Conservation (phyloP, 2,329 filamentous ascomycete species). For the Sarocladium brachiariae region DNA sequence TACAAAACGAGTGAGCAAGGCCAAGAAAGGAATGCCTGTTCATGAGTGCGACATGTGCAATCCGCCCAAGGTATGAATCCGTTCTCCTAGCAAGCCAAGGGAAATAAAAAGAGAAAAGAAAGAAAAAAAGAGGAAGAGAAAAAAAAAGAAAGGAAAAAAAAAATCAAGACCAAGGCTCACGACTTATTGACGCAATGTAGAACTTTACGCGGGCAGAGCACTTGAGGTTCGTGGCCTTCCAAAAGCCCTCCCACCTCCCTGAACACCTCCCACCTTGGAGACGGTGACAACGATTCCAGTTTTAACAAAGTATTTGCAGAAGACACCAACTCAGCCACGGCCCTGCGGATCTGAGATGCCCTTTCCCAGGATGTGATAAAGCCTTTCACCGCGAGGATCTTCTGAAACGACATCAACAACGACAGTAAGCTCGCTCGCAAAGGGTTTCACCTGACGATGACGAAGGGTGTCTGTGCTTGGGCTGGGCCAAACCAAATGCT, state of each 20-base stretch:
- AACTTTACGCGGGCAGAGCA: constrained; percentile 58
- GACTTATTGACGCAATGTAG: constrained; percentile 27
- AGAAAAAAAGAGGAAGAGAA: too few species aligned
- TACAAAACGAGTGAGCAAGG: constrained; percentile 49
- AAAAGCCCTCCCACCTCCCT: background rate
- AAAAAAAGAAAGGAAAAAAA: too few species aligned
- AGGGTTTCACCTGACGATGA: too few species aligned
- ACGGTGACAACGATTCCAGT: background rate
- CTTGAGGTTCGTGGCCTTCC: constrained; percentile 39
- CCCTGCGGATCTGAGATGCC: constrained; percentile 45
- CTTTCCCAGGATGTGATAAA: constrained; percentile 46
- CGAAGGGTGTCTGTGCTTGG: too few species aligned
- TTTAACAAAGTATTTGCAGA: constrained; percentile 29
- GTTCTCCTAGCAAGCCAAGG: too few species aligned
- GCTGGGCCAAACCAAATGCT: too few species aligned
- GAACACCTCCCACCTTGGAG: too few species aligned
- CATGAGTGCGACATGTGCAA: constrained; percentile 47
- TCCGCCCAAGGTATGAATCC: constrained; percentile 38
- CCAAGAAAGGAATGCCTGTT: constrained; percentile 53
- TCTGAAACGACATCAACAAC: constrained; percentile 47
- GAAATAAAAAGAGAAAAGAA: too few species aligned
- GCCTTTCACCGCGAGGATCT: constrained; percentile 54
- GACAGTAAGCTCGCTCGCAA: constrained; percentile 38
- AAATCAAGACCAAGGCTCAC: too few species aligned
- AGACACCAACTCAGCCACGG: constrained; percentile 56